phyloP scores from a whole-genome alignment of 768 basidiomycete genomes.

The Leccinum boreale region DNA sequence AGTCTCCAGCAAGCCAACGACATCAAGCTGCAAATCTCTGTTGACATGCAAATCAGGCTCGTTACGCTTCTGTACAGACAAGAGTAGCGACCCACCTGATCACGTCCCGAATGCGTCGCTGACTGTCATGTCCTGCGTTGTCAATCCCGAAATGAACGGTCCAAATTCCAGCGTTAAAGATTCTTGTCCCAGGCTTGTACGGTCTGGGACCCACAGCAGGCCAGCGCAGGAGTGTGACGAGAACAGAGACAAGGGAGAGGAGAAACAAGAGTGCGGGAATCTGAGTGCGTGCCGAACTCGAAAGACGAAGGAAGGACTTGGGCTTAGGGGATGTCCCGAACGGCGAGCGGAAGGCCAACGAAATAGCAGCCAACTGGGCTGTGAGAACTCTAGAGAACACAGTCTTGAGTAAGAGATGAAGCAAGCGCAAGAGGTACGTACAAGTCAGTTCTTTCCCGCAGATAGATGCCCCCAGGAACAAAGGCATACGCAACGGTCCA shows the following conservation, averaged over 20 bases:
- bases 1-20: constrained; percentile 83
- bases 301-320: constrained; percentile 7
- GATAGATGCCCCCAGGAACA: constrained; percentile 71
- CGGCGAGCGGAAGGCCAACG: constrained; percentile 45
- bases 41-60: background rate
- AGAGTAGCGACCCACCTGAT: constrained; percentile 54
- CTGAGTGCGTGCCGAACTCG: constrained; percentile 25
- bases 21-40: constrained; percentile 81
- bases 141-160: constrained; percentile 83
- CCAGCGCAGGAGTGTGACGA: constrained; percentile 52
- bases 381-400: constrained; percentile 44
- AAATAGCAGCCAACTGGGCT: constrained; percentile 50
- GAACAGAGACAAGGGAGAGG: constrained; percentile 46
- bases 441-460: constrained; percentile 77
- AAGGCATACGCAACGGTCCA: constrained; percentile 92
- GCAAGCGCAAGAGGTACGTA: constrained; percentile 34
- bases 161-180: constrained; percentile 86
- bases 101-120: constrained; percentile 35
- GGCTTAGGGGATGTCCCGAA: constrained; percentile 1
- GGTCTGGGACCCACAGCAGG: constrained; percentile 51
- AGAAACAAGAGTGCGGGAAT: constrained; percentile 36
- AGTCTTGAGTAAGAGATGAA: background rate
- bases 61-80: background rate
- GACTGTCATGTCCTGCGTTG: constrained; percentile 34
- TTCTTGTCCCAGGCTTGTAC: constrained; percentile 58